Conservation (phyloP, 2,329 filamentous ascomycete species). For the Mycosphaerella sp. region DNA sequence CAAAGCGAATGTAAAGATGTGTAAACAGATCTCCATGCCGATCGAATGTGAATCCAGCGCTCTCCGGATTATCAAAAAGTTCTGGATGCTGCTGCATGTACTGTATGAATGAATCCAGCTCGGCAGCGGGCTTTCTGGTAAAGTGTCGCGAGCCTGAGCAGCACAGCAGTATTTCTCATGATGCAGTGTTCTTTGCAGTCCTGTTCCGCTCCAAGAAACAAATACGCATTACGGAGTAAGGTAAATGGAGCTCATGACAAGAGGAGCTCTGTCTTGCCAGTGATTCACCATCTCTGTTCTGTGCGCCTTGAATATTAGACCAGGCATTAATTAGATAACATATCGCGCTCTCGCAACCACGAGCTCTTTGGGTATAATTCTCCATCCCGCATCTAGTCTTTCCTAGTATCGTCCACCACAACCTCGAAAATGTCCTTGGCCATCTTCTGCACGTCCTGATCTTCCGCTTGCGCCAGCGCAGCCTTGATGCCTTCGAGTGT, state of each 20-base stretch:
- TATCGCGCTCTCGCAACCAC: not conserved
- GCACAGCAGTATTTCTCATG: no score
- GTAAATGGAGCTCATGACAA: no score
- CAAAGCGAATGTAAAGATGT: slow-evolving; percentile 40
- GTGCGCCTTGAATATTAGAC: not conserved
- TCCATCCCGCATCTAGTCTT: slow-evolving; percentile 9
- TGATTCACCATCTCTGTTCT: not conserved
- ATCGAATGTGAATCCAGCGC: slow-evolving; percentile 41
- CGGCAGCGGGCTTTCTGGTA: no score
- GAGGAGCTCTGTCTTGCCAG: no score
- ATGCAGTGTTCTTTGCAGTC: no score
- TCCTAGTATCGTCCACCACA: slow-evolving; percentile 31
- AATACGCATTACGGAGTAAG: no score
- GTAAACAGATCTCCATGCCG: slow-evolving; percentile 35
- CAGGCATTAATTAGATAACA: not conserved
- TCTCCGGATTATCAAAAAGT: slow-evolving; percentile 39
- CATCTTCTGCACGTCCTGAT: slow-evolving; percentile 50
- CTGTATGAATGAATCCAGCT: no score
- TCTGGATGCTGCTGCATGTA: slow-evolving; percentile 29
- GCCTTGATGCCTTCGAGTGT: slow-evolving; percentile 53
- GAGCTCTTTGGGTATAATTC: not conserved
- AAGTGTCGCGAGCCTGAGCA: no score
- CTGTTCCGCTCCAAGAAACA: no score
- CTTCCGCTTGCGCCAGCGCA: slow-evolving; percentile 49
- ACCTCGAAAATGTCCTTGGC: slow-evolving; percentile 46